Conservation (phyloP, 2,329 filamentous ascomycete species). For the Ascosphaera pollenicola region DNA sequence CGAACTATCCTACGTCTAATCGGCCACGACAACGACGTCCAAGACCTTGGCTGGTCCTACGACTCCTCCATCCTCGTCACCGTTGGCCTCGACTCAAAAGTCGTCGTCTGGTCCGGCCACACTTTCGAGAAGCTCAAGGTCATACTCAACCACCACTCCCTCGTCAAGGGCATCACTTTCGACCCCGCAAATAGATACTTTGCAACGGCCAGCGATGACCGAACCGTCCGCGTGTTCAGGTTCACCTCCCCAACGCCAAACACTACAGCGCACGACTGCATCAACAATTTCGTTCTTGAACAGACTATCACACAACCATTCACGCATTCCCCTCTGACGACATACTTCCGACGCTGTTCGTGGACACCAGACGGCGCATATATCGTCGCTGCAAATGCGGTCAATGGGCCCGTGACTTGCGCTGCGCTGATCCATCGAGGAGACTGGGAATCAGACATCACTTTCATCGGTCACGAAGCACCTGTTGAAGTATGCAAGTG, state of each 20-base stretch:
- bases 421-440: slow-evolving; percentile 89
- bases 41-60: slow-evolving; percentile 90
- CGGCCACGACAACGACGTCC: slow-evolving; percentile 95
- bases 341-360: slow-evolving; percentile 87
- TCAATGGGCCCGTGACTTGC: slow-evolving; percentile 91
- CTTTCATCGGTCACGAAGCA: slow-evolving; percentile 88
- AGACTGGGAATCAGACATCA: slow-evolving; percentile 90
- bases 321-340: slow-evolving; percentile 75
- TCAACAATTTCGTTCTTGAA: slow-evolving; percentile 90
- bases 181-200: slow-evolving; percentile 99
- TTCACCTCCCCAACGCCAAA: slow-evolving; percentile 84
- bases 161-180: slow-evolving; percentile 97
- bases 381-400: slow-evolving; percentile 89
- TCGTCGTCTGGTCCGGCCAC: slow-evolving; percentile 94
- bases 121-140: slow-evolving; percentile 98
- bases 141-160: slow-evolving; percentile 77
- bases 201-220: slow-evolving; percentile 89
- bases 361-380: slow-evolving; percentile 97
- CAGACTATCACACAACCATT: slow-evolving; percentile 80
- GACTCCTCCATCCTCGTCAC: slow-evolving; percentile 93
- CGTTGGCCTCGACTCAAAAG: slow-evolving; percentile 89
- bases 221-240: slow-evolving; percentile 88
- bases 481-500: slow-evolving; percentile 96
- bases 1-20: slow-evolving; percentile 83
- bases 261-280: slow-evolving; percentile 80